Evolutionary conservation across 176 grass and related monocot genomes (phyloP).

Genomic region (Avena eriantha): DNA sequence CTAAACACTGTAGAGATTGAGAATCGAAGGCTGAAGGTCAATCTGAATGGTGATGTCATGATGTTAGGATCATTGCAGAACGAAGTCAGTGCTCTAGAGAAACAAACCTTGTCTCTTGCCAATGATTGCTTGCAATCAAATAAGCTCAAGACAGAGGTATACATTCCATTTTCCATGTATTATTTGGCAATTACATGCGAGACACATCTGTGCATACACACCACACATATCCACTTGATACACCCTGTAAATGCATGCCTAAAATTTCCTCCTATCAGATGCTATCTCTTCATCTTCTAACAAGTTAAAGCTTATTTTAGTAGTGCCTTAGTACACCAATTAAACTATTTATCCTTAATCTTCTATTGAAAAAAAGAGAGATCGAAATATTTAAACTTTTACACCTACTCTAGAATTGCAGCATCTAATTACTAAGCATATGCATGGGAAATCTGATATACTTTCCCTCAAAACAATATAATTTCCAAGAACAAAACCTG

Average conservation of each 20-base stretch:
- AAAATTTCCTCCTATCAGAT: not conserved
- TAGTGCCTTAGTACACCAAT: not conserved
- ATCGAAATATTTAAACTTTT: not conserved
- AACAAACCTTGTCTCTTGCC: constrained; percentile 63
- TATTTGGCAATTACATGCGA: not conserved
- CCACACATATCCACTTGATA: not conserved
- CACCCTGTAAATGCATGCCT: not conserved
- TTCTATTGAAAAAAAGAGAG: constrained; percentile 14
- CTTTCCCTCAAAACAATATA: not conserved
- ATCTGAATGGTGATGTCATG: constrained; percentile 68
- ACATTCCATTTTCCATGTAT: constrained; percentile 16
- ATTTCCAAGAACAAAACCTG: not conserved
- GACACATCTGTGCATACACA: not conserved
- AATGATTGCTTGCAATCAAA: constrained; percentile 55
- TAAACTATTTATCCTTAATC: constrained; percentile 26
- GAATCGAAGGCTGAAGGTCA: constrained; percentile 76
- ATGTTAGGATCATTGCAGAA: constrained; percentile 68
- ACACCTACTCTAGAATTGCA: not conserved
- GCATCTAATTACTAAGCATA: constrained; percentile 6
- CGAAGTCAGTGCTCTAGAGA: constrained; percentile 67
- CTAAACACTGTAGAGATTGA: constrained; percentile 75
- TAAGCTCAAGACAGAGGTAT: constrained; percentile 70
- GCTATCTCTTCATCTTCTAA: constrained; percentile 17
- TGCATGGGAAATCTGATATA: constrained; percentile 8
- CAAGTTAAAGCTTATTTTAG: not conserved